phyloP scores from a whole-genome alignment of 306 rosid species.

The Castanospermum australe region DNA sequence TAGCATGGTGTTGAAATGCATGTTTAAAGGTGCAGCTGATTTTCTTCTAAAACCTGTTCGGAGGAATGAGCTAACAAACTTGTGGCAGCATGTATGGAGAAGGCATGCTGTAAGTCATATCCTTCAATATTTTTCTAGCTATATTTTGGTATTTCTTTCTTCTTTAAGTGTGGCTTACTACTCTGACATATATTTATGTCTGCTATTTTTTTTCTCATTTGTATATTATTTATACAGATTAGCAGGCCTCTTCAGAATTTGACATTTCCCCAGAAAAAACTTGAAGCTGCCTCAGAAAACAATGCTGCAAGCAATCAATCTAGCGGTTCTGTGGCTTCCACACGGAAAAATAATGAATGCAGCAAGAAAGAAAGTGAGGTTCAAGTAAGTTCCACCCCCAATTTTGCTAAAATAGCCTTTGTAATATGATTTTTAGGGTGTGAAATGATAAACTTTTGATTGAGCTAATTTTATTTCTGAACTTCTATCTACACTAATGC shows the following conservation, averaged over 20 bases:
- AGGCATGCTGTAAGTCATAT: conserved; percentile 56
- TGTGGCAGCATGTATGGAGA: conserved; percentile 94
- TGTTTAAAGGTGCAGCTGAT: conserved; percentile 76
- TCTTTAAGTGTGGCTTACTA: background rate
- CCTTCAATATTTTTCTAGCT: conserved; percentile 1
- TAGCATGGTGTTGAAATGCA: conserved; percentile 64
- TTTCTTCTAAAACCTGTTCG: conserved; percentile 81
- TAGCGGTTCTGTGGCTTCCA: conserved; percentile 45
- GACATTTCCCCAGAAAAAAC: conserved; percentile 27
- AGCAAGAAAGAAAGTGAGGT: conserved; percentile 50
- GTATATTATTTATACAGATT: conserved; percentile 27
- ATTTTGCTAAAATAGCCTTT: background rate
- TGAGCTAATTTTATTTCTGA: background rate
- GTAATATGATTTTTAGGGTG: background rate
- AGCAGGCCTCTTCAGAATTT: conserved; percentile 27
- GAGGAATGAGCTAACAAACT: conserved; percentile 65
- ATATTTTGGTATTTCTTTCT: background rate
- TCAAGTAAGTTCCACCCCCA: conserved; percentile 50
- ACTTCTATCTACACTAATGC: background rate
- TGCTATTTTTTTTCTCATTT: background rate
- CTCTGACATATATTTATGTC: background rate
- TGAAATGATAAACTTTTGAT: background rate
- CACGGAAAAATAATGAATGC: conserved; percentile 40
- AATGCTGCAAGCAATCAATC: conserved; percentile 48
- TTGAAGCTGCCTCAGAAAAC: conserved; percentile 43